These are phyloP conservation scores for Acanthamoeba rhysodes DNA, from an alignment of 208 protist species.

Conservation along the genomic window DNA sequence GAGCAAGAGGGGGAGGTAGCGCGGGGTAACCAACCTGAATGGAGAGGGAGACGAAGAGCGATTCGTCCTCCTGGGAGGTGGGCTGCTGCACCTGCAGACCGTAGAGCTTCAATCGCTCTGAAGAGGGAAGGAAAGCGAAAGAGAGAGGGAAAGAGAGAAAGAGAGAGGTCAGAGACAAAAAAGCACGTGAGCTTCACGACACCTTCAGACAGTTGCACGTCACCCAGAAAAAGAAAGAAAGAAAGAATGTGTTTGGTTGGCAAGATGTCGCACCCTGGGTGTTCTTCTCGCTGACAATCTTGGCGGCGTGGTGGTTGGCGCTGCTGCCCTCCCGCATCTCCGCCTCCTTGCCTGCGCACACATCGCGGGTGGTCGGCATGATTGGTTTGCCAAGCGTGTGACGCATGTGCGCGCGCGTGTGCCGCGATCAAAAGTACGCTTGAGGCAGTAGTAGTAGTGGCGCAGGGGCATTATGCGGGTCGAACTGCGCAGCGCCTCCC, in stretches of 20 bases:
- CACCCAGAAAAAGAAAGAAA: neutral
- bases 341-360: neutral
- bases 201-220: too few relatives aligned
- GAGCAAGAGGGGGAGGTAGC: neutral
- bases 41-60: conserved; percentile 34
- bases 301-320: neutral
- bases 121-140: neutral
- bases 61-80: neutral
- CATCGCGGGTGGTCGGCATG: neutral
- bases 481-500: conserved; percentile 31
- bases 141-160: too few relatives aligned
- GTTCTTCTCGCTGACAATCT: neutral
- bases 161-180: too few relatives aligned
- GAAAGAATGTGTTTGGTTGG: neutral
- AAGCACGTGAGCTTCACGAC: too few relatives aligned
- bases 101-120: conserved; percentile 55
- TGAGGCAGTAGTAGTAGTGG: neutral
- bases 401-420: neutral
- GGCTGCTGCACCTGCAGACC: neutral
- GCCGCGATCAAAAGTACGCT: neutral
- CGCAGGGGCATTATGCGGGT: conserved; percentile 28
- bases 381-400: too few relatives aligned
- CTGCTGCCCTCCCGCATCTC: neutral
- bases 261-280: neutral
- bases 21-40: neutral